Base-by-base conservation (phyloP, 2,329 filamentous ascomycete genomes). In the Aspergillus sp. region DNA sequence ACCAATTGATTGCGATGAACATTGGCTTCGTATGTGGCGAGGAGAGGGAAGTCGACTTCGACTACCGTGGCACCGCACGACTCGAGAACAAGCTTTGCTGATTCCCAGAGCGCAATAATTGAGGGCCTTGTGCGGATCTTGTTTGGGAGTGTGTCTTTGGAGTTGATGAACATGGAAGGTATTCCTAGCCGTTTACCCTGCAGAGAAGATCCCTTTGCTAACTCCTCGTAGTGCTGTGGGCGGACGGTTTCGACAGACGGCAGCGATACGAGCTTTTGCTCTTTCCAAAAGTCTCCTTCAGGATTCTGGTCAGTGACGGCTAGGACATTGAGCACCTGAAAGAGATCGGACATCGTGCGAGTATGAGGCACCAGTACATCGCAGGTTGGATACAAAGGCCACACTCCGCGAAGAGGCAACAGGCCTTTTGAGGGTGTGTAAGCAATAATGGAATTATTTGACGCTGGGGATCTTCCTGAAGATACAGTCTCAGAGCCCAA, bases 401-500 rank as follows among this genome's bases (percentile, higher is more conserved):
- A 86, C 6, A 82, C 72, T 0, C 85, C 85, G 1, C 84, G 77
- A 8, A 81, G 79, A 2, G 83, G 81, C 17, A 88, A 74, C 0
- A 83, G 63, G 0, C 83, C 83, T 45, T 82, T 77, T 0, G 83
- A 86, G 0, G 85, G 84, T 0, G 85, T 84, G 58, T 87, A 87
- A 0, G 80, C 84, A 0, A 87, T 77, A 3, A 87, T 70, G 0
- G 77, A 82, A 66, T 87, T 87, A 64, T 87, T 87, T 0, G 81
- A 84, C 1, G 84, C 84, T 0, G 85, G 85, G 3, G 82, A 82
- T 2, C 85, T 76, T 0, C 85, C 85, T 0, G 83, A 85, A 0
- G 82, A 84, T 0, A 87, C 82, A 0, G 85, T 85, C 69, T 88
- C 85, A 2, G 77, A 80, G 0, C 81, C 85, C 57, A 87, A 74